Conservation (phyloP, 2,329 filamentous ascomycete genomes). For the Sclerotinia glacialis region DNA sequence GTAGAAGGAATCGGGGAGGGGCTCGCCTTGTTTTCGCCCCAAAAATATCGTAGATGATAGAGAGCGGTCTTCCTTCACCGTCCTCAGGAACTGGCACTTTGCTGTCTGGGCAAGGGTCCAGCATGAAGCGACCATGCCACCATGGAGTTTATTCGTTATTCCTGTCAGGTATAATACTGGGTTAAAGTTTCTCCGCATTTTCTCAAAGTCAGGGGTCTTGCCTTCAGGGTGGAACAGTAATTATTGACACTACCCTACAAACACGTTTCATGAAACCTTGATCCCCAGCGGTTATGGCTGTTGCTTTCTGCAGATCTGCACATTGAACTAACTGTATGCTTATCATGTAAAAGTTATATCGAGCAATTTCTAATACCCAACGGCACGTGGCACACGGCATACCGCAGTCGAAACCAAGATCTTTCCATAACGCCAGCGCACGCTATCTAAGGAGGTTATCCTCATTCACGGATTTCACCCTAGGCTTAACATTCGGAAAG, state of each 20-base stretch:
- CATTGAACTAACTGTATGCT: slow-evolving; percentile 2
- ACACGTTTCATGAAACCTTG: slow-evolving; percentile 10
- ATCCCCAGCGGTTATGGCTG: slow-evolving; percentile 2
- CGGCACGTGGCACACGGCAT: slow-evolving; percentile 15
- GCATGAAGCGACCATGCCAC: not conserved
- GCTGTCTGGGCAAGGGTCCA: not conserved
- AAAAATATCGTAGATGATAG: slow-evolving; percentile 1
- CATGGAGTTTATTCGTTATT: not conserved
- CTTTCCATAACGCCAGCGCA: not conserved
- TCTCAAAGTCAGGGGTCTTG: not conserved
- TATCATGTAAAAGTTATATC: slow-evolving; percentile 2
- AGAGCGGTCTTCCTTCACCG: not conserved
- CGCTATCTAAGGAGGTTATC: slow-evolving; percentile 1
- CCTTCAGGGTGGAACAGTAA: not conserved
- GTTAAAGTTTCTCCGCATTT: slow-evolving; percentile 8
- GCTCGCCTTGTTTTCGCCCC: not conserved
- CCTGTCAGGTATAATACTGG: not conserved
- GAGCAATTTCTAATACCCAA: not conserved
- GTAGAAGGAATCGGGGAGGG: not conserved
- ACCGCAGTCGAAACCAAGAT: slow-evolving; percentile 13
- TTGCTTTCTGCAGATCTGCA: slow-evolving; percentile 9
- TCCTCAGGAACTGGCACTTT: not conserved
- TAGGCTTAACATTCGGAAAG: not conserved
- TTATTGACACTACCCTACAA: not conserved
- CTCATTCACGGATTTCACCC: not conserved